phyloP scores from a whole-genome alignment of 345 rosid species.

The Hibiscus syriacus region DNA sequence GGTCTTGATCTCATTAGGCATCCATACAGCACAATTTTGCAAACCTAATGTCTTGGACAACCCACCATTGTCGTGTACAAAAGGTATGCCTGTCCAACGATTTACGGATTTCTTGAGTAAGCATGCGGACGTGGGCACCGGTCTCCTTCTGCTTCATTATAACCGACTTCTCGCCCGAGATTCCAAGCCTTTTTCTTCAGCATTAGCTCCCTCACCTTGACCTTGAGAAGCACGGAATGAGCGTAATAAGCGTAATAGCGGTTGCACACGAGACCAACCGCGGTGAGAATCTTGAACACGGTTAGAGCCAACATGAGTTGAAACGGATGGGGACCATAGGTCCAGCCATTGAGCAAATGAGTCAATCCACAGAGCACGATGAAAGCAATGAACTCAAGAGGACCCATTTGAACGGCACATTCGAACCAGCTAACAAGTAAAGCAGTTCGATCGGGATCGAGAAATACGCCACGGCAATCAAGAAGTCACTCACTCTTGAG shows the following conservation, averaged over 20 bases:
- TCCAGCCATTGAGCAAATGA: constrained; percentile 92
- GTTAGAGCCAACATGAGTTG: constrained; percentile 82
- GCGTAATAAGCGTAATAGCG: constrained; percentile 77
- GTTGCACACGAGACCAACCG: constrained; percentile 95
- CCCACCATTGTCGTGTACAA: constrained; percentile 81
- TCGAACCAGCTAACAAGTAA: constrained; percentile 92
- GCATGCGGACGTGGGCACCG: constrained; percentile 82
- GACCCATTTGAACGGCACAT: constrained; percentile 96
- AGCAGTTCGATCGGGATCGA: constrained; percentile 90
- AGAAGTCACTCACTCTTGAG: constrained; percentile 85
- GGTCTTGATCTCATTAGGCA: constrained; percentile 55
- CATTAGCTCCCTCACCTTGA: constrained; percentile 89
- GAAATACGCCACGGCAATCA: constrained; percentile 92
- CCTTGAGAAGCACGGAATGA: constrained; percentile 89
- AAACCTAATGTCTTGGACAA: constrained; percentile 72
- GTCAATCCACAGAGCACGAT: constrained; percentile 97
- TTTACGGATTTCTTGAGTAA: constrained; percentile 88
- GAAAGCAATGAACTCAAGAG: constrained; percentile 87
- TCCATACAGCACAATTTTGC: constrained; percentile 94
- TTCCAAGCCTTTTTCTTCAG: constrained; percentile 85
- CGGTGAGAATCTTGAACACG: constrained; percentile 84
- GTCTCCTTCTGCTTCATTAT: constrained; percentile 86
- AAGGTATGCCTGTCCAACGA: constrained; percentile 77
- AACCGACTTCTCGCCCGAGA: constrained; percentile 89
- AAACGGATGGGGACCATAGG: constrained; percentile 74